Percentiles rank a stretch among this genome's conserved stretches.
phyloP scores from a whole-genome alignment of 1,284 basidiomycete genomes.

The Athelia psychrophila region DNA sequence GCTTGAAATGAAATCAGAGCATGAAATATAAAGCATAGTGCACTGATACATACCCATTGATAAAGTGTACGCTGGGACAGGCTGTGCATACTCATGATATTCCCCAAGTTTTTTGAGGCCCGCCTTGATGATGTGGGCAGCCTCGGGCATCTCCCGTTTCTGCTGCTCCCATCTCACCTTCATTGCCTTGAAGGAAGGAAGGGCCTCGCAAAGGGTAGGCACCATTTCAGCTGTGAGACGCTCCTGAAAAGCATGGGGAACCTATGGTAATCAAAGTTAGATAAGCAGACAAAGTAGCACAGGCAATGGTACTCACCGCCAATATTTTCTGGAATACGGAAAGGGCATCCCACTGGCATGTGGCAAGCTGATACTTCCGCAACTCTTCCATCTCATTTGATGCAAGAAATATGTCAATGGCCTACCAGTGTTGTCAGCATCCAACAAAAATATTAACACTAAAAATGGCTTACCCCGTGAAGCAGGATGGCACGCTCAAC shows the following conservation, averaged over 20 bases:
- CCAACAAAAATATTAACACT: not conserved
- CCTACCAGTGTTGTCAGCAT: slow-evolving; percentile 1
- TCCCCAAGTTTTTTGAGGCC: not conserved
- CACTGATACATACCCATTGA: not conserved
- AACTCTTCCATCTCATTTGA: slow-evolving; percentile 1
- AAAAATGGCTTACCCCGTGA: not conserved
- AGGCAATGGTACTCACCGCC: not conserved
- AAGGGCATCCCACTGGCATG: slow-evolving; percentile 2
- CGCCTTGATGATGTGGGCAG: not conserved
- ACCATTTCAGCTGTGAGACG: not conserved
- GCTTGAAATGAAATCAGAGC: not conserved
- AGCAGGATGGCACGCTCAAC: slow-evolving; percentile 11
- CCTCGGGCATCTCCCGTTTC: not conserved
- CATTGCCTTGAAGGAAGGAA: not conserved
- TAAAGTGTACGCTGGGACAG: not conserved
- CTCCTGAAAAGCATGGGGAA: not conserved
- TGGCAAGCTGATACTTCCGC: slow-evolving; percentile 1
- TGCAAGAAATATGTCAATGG: slow-evolving; percentile 5
- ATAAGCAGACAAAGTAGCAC: not conserved
- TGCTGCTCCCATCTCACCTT: not conserved
- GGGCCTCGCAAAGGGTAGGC: not conserved
- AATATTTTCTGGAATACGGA: slow-evolving; percentile 3
- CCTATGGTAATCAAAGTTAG: not conserved
- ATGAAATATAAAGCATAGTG: not conserved
- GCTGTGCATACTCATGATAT: not conserved